Evolutionary conservation across 2,329 filamentous ascomycete species (phyloP).

Genomic region (Cucurbitaria berberidis): DNA sequence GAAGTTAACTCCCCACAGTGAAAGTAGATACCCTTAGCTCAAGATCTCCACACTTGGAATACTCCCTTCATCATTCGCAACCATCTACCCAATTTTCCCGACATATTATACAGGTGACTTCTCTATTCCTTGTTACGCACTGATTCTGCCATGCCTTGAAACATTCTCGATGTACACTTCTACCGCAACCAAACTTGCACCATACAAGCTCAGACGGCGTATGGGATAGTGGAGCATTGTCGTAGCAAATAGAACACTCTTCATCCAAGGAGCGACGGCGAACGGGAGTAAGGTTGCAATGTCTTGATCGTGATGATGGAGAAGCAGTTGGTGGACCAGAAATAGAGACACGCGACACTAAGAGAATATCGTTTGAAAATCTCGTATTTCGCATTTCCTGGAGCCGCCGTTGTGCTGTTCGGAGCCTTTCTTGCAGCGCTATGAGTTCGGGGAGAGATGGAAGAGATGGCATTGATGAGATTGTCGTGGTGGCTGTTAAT

Average conservation of each 20-base stretch:
- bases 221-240: conserved; percentile 7
- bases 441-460: background rate
- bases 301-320: background rate
- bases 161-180: conserved; percentile 21
- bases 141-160: conserved; percentile 14
- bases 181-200: conserved; percentile 24
- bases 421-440: conserved; percentile 6
- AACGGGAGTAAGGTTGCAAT: conserved; percentile 10
- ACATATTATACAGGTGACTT: conserved; percentile 9
- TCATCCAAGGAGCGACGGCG: conserved; percentile 21
- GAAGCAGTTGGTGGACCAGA: background rate
- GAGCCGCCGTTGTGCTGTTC: conserved; percentile 1
- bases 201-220: conserved; percentile 15
- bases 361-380: background rate
- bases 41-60: background rate
- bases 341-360: conserved; percentile 8
- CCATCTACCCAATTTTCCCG: conserved; percentile 7
- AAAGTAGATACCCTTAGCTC: too few species aligned
- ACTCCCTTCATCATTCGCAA: background rate
- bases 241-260: conserved; percentile 30
- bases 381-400: background rate
- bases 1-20: too few species aligned
- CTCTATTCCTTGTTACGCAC: background rate
- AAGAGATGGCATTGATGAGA: background rate
- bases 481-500: background rate